Conservation (phyloP, 768 basidiomycete species). For the Trametes cinnabarina region DNA sequence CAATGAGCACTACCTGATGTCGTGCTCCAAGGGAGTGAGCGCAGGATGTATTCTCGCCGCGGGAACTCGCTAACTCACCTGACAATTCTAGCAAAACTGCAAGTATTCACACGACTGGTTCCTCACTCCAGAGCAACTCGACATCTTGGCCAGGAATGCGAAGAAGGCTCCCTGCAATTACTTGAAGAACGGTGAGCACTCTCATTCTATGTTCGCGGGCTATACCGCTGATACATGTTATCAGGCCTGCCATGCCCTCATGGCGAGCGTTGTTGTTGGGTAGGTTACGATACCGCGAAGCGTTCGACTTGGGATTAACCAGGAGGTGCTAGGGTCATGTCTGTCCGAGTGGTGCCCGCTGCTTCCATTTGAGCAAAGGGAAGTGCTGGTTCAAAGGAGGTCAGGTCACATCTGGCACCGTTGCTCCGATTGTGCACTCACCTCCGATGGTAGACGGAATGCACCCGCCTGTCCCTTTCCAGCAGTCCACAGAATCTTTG, state of each 20-base stretch:
- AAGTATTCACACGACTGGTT: conserved; percentile 84
- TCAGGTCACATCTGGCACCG: conserved; percentile 28
- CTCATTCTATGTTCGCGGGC: neutral
- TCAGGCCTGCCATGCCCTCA: conserved; percentile 73
- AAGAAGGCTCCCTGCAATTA: conserved; percentile 87
- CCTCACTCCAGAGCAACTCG: conserved; percentile 68
- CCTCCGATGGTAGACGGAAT: conserved; percentile 36
- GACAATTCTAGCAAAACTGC: conserved; percentile 43
- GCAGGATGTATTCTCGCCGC: neutral
- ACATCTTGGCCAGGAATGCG: conserved; percentile 68
- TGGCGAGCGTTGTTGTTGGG: conserved; percentile 74
- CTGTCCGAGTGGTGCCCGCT: conserved; percentile 64
- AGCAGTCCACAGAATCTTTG: neutral
- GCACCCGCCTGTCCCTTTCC: conserved; percentile 28
- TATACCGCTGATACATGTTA: neutral
- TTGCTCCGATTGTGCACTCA: neutral
- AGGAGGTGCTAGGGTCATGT: conserved; percentile 50
- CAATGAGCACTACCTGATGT: conserved; percentile 82
- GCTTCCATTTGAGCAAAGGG: conserved; percentile 67
- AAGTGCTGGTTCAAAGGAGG: conserved; percentile 88
- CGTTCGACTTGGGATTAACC: neutral
- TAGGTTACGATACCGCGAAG: conserved; percentile 2
- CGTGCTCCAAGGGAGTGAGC: conserved; percentile 67
- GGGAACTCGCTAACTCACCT: neutral
- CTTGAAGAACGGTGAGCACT: conserved; percentile 65